Evolutionary conservation across 441 rosid species (phyloP).

Genomic region (Erodium texanum): DNA sequence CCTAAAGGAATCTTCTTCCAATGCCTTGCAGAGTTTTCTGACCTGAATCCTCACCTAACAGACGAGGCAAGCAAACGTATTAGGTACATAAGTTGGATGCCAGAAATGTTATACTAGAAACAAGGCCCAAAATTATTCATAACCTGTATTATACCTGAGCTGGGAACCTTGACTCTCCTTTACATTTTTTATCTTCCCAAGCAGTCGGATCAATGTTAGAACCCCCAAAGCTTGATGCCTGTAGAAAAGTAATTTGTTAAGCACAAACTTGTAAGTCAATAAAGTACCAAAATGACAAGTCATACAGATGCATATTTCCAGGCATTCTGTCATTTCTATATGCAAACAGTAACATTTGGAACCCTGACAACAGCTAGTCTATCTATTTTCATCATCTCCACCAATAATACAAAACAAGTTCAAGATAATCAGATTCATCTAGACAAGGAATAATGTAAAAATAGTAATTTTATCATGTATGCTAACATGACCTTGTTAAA

Average conservation of each 20-base stretch:
- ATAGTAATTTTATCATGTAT: not conserved
- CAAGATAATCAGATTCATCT: not conserved
- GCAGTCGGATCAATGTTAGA: constrained; percentile 97
- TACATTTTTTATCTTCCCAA: constrained; percentile 98
- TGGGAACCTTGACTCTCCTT: constrained; percentile 98
- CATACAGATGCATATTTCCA: not conserved
- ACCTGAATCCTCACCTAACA: constrained; percentile 73
- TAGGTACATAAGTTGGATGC: not conserved
- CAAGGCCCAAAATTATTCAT: not conserved
- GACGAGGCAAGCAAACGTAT: not conserved
- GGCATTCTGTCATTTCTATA: not conserved
- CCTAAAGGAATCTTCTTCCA: constrained; percentile 96
- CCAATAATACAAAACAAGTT: not conserved
- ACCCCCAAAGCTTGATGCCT: constrained; percentile 96
- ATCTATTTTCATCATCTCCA: not conserved
- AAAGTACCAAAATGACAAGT: not conserved
- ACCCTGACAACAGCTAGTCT: not conserved
- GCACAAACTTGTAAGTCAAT: not conserved
- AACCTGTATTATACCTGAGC: constrained; percentile 58
- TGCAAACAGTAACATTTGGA: not conserved
- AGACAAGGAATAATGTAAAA: not conserved
- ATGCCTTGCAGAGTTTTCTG: constrained; percentile 76
- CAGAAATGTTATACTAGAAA: not conserved
- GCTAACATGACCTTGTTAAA: not conserved
- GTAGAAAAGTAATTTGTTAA: constrained; percentile 17